A percentile compares a stretch with the other conserved stretches of the same genome.
Conservation (phyloP, 2,329 filamentous ascomycete genomes). For the Botryosphaeria dothidea region DNA sequence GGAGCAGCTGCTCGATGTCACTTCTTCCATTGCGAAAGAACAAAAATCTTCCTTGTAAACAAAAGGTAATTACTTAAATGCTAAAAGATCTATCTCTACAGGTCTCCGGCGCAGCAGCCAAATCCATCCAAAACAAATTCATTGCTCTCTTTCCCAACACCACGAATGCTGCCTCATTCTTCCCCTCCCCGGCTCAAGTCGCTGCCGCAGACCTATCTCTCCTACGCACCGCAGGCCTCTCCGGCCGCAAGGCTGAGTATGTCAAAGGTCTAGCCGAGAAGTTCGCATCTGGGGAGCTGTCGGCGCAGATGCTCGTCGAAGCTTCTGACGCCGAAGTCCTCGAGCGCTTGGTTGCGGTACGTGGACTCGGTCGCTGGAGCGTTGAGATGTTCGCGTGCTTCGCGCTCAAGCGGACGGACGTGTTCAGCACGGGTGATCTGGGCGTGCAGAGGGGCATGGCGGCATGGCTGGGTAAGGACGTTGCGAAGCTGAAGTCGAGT, state of each 20-base stretch:
- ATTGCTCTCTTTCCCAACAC: conserved; percentile 63
- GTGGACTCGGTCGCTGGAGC: conserved; percentile 85
- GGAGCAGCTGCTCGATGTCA: too few species aligned
- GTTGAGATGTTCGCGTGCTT: conserved; percentile 99
- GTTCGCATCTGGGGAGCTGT: conserved; percentile 74
- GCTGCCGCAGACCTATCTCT: conserved; percentile 61
- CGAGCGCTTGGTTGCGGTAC: conserved; percentile 77
- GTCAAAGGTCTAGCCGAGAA: conserved; percentile 81
- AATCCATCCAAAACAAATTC: conserved; percentile 85
- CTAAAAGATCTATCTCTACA: conserved; percentile 21
- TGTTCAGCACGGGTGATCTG: conserved; percentile 88
- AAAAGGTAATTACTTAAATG: too few species aligned
- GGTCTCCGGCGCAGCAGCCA: conserved; percentile 88
- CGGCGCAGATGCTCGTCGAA: conserved; percentile 71
- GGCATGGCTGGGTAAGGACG: conserved; percentile 77
- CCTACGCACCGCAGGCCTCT: conserved; percentile 83
- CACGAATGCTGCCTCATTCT: conserved; percentile 43
- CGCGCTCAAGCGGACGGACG: conserved; percentile 88
- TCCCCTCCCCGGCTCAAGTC: conserved; percentile 78
- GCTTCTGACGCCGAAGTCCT: conserved; percentile 86
- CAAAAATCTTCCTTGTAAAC: neutral
- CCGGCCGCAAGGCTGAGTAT: conserved; percentile 94
- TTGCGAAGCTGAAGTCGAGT: conserved; percentile 71
- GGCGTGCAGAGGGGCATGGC: conserved; percentile 96
- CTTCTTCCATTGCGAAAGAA: too few species aligned